phyloP scores from a whole-genome alignment of 2,329 filamentous ascomycete species.

The Pseudogymnoascus sp. region DNA sequence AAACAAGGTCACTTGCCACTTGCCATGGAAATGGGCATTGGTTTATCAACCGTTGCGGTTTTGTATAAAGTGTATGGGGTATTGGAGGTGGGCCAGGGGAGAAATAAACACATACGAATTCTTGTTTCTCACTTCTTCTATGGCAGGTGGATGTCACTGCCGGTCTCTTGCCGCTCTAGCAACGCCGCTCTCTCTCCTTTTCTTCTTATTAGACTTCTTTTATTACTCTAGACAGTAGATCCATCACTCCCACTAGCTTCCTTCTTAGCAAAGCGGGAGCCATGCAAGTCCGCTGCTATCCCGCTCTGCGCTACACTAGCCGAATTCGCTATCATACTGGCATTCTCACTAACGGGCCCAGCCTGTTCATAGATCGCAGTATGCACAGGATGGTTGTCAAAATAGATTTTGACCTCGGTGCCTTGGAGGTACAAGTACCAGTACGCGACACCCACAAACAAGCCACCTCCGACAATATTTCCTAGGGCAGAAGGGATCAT shows the following conservation, averaged over 20 bases:
- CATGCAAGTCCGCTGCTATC: not conserved
- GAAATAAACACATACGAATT: too few species aligned
- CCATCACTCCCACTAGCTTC: not conserved
- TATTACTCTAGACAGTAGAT: not conserved
- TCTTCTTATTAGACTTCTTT: not conserved
- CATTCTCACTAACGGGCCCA: slow-evolving; percentile 10
- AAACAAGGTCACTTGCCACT: too few species aligned
- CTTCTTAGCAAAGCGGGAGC: not conserved
- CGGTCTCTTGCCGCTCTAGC: not conserved
- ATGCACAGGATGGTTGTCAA: slow-evolving; percentile 17
- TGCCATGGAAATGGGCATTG: too few species aligned
- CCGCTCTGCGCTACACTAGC: not conserved
- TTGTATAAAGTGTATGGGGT: too few species aligned
- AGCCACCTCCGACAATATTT: slow-evolving; percentile 45
- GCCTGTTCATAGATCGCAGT: slow-evolving; percentile 16
- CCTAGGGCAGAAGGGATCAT: slow-evolving; percentile 47
- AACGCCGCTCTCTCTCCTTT: not conserved
- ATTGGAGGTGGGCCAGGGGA: too few species aligned
- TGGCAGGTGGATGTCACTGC: not conserved
- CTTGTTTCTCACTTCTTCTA: too few species aligned
- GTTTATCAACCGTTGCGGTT: too few species aligned
- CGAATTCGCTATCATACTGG: not conserved
- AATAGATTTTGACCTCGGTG: slow-evolving; percentile 23
- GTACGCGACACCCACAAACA: slow-evolving; percentile 45
- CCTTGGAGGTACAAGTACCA: slow-evolving; percentile 40